Conservation (phyloP, 495 filamentous ascomycete species). For the Hypoxylon cercidicola region DNA sequence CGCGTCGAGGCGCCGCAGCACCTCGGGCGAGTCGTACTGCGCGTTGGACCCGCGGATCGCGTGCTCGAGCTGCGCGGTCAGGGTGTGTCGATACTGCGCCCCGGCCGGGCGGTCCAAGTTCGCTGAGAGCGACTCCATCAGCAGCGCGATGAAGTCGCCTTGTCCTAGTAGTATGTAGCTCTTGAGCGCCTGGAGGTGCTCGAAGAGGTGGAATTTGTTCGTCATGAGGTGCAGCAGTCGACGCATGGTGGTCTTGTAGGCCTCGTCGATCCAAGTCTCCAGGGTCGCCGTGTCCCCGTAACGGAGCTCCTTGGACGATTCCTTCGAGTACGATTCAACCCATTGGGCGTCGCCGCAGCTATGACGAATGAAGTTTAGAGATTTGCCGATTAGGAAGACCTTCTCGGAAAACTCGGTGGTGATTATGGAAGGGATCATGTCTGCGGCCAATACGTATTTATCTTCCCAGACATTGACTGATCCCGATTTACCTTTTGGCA, state of each 20-base stretch:
- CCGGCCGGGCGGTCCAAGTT: slow-evolving; percentile 96
- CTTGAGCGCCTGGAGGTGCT: slow-evolving; percentile 91
- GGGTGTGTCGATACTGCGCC: slow-evolving; percentile 91
- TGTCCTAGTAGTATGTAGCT: slow-evolving; percentile 94
- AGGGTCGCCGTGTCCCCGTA: slow-evolving; percentile 95
- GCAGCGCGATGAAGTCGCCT: slow-evolving; percentile 95
- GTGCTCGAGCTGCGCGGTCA: slow-evolving; percentile 97
- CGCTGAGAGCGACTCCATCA: slow-evolving; percentile 95
- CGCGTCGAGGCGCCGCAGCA: slow-evolving; percentile 90
- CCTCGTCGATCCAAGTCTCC: slow-evolving; percentile 92
- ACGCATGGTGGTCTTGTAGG: slow-evolving; percentile 97
- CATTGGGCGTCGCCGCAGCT: slow-evolving; percentile 92
- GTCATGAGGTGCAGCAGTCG: slow-evolving; percentile 94
- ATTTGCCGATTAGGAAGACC: slow-evolving; percentile 96
- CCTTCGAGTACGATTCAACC: slow-evolving; percentile 97
- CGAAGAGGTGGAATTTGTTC: slow-evolving; percentile 91
- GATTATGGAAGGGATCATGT: slow-evolving; percentile 92
- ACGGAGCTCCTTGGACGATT: slow-evolving; percentile 86
- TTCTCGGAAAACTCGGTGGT: slow-evolving; percentile 92
- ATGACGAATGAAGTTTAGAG: slow-evolving; percentile 96
- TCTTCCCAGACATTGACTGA: slow-evolving; percentile 97
- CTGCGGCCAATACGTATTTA: slow-evolving; percentile 87
- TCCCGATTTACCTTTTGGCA: slow-evolving; percentile 64
- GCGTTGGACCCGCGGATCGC: slow-evolving; percentile 97
- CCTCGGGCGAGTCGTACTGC: slow-evolving; percentile 93